Percentiles rank a stretch among this genome's conserved stretches.
These are phyloP conservation scores for Tranzscheliella williamsii DNA, from an alignment of 1,284 basidiomycete genomes.

Conservation along the genomic window DNA sequence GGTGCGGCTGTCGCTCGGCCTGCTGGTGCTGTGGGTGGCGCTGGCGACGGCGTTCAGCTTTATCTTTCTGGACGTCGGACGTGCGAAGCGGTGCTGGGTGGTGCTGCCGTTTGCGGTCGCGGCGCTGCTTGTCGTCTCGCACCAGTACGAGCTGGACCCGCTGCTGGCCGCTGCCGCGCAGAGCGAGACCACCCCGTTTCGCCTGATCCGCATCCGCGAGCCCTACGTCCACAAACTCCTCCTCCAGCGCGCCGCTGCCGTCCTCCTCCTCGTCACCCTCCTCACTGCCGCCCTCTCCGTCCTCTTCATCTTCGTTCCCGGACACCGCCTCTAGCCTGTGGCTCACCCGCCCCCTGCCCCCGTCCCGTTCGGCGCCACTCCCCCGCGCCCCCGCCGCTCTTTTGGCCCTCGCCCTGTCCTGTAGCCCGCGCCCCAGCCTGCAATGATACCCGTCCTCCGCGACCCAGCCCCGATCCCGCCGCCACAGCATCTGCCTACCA, in stretches of 20 bases:
- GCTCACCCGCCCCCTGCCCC: neutral
- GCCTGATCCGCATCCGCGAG: conserved; percentile 83
- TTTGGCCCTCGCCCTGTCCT: no score
- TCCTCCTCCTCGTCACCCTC: conserved; percentile 69
- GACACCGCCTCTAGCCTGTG: conserved; percentile 77
- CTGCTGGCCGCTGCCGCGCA: conserved; percentile 65
- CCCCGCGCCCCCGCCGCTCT: no score
- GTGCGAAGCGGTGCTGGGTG: conserved; percentile 89
- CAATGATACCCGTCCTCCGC: no score
- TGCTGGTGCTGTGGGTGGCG: conserved; percentile 87
- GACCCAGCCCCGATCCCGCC: no score
- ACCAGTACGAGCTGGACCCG: conserved; percentile 95
- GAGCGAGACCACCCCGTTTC: conserved; percentile 73
- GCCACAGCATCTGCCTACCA: no score
- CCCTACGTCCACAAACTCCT: conserved; percentile 88
- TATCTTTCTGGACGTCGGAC: conserved; percentile 89
- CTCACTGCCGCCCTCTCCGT: conserved; percentile 77
- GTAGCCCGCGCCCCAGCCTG: no score
- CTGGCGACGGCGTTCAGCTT: conserved; percentile 86
- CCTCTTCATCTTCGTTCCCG: conserved; percentile 88
- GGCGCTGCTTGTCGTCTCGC: conserved; percentile 83
- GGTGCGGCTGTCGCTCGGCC: conserved; percentile 71
- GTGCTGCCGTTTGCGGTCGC: conserved; percentile 93
- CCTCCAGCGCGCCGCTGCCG: conserved; percentile 82
- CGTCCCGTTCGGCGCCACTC: neutral